Conservation (phyloP, 2,329 filamentous ascomycete species). For the Alternaria viburni region DNA sequence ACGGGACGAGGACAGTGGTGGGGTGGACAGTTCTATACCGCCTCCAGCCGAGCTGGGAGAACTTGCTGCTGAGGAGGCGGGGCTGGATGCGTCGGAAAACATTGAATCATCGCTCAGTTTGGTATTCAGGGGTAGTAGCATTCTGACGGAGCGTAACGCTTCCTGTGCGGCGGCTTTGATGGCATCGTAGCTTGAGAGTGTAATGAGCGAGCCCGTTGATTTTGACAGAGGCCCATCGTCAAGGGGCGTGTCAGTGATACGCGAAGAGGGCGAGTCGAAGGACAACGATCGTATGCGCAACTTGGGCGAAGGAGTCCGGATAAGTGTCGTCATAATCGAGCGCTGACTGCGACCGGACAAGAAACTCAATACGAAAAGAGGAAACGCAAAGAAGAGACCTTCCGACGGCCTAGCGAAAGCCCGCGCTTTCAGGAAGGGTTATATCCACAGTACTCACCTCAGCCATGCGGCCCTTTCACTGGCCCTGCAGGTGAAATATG, state of each 20-base stretch:
- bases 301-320: slow-evolving; percentile 44
- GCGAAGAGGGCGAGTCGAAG: slow-evolving; percentile 45
- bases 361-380: not conserved
- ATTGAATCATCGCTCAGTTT: slow-evolving; percentile 42
- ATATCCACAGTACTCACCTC: slow-evolving; percentile 21
- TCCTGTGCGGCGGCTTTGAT: slow-evolving; percentile 21
- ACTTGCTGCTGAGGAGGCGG: slow-evolving; percentile 27
- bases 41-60: slow-evolving; percentile 33
- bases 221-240: slow-evolving; percentile 46
- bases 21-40: slow-evolving; percentile 10
- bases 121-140: slow-evolving; percentile 35
- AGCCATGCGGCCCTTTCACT: slow-evolving; percentile 30
- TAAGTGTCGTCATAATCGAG: slow-evolving; percentile 26
- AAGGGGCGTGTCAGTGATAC: slow-evolving; percentile 36
- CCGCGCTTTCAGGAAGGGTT: slow-evolving; percentile 18
- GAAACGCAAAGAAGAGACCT: slow-evolving; percentile 9
- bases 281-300: slow-evolving; percentile 45
- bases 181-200: slow-evolving; percentile 29
- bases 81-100: slow-evolving; percentile 29
- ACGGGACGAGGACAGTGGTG: not conserved
- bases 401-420: slow-evolving; percentile 8
- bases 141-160: slow-evolving; percentile 9
- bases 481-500: slow-evolving; percentile 33
- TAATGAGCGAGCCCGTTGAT: slow-evolving; percentile 38
- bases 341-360: not conserved